These are phyloP conservation scores for Glebionis coronaria DNA, from an alignment of 129 eudicot species.

Conservation along the genomic window DNA sequence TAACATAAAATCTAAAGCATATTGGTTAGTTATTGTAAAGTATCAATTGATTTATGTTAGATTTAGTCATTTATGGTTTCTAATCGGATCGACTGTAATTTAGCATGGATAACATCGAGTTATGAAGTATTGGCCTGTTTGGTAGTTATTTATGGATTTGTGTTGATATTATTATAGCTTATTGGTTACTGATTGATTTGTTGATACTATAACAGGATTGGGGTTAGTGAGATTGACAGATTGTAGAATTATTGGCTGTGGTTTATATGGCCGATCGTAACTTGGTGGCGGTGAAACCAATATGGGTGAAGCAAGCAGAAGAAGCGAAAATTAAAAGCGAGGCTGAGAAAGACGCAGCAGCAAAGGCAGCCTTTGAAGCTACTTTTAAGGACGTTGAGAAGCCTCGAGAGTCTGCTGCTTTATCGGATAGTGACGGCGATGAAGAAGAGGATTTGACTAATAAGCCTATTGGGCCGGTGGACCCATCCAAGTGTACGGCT, in stretches of 20 bases:
- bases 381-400: conserved; percentile 73
- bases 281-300: conserved; percentile 67
- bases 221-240: conserved; percentile 6
- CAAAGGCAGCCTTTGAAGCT: conserved; percentile 97
- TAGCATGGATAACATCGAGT: too few species aligned
- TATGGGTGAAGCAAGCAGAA: conserved; percentile 97
- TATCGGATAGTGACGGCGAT: conserved; percentile 56
- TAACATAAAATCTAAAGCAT: neutral
- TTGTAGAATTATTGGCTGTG: conserved; percentile 29
- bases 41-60: neutral
- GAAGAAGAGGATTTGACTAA: conserved; percentile 60
- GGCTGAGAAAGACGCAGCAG: conserved; percentile 94
- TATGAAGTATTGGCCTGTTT: too few species aligned
- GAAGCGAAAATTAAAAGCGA: conserved; percentile 91
- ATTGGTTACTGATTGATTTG: conserved; percentile 3
- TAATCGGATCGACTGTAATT: too few species aligned
- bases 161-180: neutral
- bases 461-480: conserved; percentile 87
- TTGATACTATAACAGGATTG: conserved; percentile 24
- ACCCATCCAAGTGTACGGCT: conserved; percentile 92
- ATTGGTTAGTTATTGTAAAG: neutral
- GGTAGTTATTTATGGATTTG: too few species aligned
- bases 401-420: conserved; percentile 38
- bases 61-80: neutral
- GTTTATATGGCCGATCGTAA: conserved; percentile 67